Conservation (phyloP, 306 rosid species). For the Dryas drummondii region DNA sequence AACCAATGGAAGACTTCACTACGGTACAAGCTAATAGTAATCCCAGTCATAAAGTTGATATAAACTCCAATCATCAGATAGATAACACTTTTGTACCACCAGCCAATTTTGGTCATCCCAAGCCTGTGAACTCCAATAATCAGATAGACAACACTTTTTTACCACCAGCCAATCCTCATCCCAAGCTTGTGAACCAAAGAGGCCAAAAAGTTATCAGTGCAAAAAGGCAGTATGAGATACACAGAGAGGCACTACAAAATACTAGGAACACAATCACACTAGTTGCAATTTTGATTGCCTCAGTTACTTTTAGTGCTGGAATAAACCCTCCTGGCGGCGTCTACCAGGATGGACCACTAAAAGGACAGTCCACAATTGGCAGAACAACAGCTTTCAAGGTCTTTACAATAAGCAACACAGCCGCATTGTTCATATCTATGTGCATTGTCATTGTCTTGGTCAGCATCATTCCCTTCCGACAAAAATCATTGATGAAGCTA, state of each 20-base stretch:
- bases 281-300: conserved; percentile 73
- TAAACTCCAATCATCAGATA: neutral
- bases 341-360: conserved; percentile 41
- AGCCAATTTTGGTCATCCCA: conserved; percentile 11
- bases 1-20: neutral
- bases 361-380: conserved; percentile 53
- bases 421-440: conserved; percentile 63
- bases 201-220: conserved; percentile 11
- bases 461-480: conserved; percentile 66
- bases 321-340: conserved; percentile 74
- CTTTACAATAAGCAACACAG: conserved; percentile 58
- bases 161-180: conserved; percentile 16
- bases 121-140: no score
- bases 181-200: conserved; percentile 18
- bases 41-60: neutral
- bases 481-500: conserved; percentile 48
- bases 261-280: conserved; percentile 64
- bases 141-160: neutral
- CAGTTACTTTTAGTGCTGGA: conserved; percentile 77
- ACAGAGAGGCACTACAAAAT: conserved; percentile 61
- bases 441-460: conserved; percentile 61
- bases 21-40: neutral
- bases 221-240: conserved; percentile 34
- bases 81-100: neutral
- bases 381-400: conserved; percentile 60